Evolutionary conservation across 345 rosid genomes (phyloP).

Genomic region (Litchi chinensis): DNA sequence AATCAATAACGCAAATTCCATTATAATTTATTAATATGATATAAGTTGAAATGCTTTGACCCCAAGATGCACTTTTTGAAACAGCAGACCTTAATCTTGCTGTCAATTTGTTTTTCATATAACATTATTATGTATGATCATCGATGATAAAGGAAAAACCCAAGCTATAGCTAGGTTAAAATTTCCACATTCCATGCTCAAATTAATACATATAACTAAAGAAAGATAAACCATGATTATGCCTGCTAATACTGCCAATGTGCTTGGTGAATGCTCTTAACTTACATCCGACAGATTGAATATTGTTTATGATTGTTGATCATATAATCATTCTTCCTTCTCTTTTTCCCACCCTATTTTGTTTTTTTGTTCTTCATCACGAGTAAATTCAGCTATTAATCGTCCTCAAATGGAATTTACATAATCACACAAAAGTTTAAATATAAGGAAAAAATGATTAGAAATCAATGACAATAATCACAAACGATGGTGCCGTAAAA

Average conservation of each 20-base stretch:
- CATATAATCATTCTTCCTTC: slow-evolving; percentile 21
- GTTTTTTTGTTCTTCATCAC: slow-evolving; percentile 31
- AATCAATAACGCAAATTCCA: not conserved
- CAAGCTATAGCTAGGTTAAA: not conserved
- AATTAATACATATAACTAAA: not conserved
- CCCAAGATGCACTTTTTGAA: slow-evolving; percentile 3
- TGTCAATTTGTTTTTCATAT: slow-evolving; percentile 3
- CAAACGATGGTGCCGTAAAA: slow-evolving; percentile 32
- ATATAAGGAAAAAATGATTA: slow-evolving; percentile 43
- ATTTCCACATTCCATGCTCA: slow-evolving; percentile 4
- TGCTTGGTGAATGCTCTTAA: slow-evolving; percentile 26
- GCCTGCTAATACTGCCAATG: slow-evolving; percentile 20
- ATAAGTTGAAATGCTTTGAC: slow-evolving; percentile 21
- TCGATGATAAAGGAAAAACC: slow-evolving; percentile 6
- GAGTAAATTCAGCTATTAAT: slow-evolving; percentile 23
- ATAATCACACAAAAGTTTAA: not conserved
- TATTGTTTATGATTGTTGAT: slow-evolving; percentile 31
- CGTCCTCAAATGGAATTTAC: not conserved
- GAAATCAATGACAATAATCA: slow-evolving; percentile 51
- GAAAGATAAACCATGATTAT: slow-evolving; percentile 31
- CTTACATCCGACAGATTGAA: slow-evolving; percentile 43
- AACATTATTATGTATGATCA: slow-evolving; percentile 15
- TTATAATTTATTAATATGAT: slow-evolving; percentile 5
- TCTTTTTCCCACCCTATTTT: slow-evolving; percentile 12
- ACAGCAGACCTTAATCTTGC: slow-evolving; percentile 9